These are phyloP conservation scores for Auxenochlorella pyrenoidosa DNA, from an alignment of 139 green algal species.

Conservation along the genomic window DNA sequence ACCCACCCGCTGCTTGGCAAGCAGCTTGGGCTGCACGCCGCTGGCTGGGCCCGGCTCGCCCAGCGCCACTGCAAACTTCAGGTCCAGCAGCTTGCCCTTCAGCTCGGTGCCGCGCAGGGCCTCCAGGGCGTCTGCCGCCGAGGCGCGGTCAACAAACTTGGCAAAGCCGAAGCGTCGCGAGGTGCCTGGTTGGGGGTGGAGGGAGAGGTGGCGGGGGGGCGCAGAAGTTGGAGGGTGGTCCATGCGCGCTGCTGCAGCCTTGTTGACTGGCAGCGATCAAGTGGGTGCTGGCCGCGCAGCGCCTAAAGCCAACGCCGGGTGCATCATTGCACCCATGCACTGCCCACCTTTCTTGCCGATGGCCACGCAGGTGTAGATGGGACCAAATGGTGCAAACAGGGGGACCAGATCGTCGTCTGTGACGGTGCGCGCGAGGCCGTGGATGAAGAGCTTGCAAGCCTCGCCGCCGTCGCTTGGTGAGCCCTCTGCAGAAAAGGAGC, in stretches of 20 bases:
- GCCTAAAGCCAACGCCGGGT: neutral
- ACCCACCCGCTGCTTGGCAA: constrained; percentile 23
- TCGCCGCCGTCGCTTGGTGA: neutral
- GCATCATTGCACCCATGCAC: too few species aligned
- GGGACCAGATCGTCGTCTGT: constrained; percentile 9
- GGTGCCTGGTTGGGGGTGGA: neutral
- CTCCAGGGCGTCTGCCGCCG: neutral
- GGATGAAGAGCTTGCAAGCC: constrained; percentile 30
- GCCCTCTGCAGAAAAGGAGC: neutral
- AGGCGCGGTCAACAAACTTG: neutral
- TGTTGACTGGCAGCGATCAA: too few species aligned
- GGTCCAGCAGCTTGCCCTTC: constrained; percentile 5
- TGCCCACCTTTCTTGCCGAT: constrained; percentile 2
- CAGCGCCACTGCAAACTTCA: constrained; percentile 30
- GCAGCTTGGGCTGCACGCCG: constrained; percentile 11
- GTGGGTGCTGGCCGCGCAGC: neutral
- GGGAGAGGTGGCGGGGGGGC: neutral
- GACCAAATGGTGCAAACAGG: constrained; percentile 14
- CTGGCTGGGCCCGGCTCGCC: constrained; percentile 7
- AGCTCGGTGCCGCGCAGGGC: constrained; percentile 11
- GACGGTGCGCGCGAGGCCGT: constrained; percentile 11
- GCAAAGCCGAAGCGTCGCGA: constrained; percentile 38
- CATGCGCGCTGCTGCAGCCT: too few species aligned
- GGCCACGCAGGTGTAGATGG: constrained; percentile 9
- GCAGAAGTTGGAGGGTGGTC: neutral